A percentile compares a stretch with the other conserved stretches of the same genome.
These are phyloP conservation scores for Coleophoma eucalyptorum DNA, from an alignment of 2,329 filamentous ascomycete species.

Conservation along the genomic window DNA sequence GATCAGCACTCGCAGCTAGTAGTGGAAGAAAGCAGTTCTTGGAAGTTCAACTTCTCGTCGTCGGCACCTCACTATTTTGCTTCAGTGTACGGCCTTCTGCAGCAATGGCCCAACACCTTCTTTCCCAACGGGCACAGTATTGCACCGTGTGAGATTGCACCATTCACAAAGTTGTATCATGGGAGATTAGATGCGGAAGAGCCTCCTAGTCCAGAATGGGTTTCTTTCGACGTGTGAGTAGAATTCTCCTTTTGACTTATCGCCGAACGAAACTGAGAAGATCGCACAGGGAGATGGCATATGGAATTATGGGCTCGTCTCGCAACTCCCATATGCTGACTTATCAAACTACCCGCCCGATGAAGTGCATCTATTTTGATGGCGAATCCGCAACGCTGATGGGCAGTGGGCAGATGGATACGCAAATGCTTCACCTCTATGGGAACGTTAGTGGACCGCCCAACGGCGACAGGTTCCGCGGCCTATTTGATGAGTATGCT, in stretches of 20 bases:
- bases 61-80: conserved; percentile 44
- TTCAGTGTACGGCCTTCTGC: conserved; percentile 39
- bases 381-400: conserved; percentile 45
- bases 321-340: conserved; percentile 41
- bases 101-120: conserved; percentile 48
- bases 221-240: conserved; percentile 42
- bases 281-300: conserved; percentile 42
- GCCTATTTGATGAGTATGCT: conserved; percentile 41
- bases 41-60: conserved; percentile 42
- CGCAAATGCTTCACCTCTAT: conserved; percentile 46
- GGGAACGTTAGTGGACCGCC: conserved; percentile 38
- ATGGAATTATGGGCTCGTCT: conserved; percentile 44
- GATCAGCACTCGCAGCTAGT: too few relatives aligned
- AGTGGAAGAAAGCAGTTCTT: conserved; percentile 3
- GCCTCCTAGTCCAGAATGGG: conserved; percentile 46
- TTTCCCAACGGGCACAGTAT: conserved; percentile 46
- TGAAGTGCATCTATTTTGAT: conserved; percentile 45
- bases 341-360: conserved; percentile 39
- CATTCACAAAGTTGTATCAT: conserved; percentile 45
- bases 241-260: not conserved
- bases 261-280: conserved; percentile 3
- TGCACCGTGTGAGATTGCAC: conserved; percentile 39
- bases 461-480: conserved; percentile 22
- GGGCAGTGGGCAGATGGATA: conserved; percentile 40
- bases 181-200: conserved; percentile 36